Evolutionary conservation across 805 yeast species (phyloP).

Genomic region (Candida verbasci): DNA sequence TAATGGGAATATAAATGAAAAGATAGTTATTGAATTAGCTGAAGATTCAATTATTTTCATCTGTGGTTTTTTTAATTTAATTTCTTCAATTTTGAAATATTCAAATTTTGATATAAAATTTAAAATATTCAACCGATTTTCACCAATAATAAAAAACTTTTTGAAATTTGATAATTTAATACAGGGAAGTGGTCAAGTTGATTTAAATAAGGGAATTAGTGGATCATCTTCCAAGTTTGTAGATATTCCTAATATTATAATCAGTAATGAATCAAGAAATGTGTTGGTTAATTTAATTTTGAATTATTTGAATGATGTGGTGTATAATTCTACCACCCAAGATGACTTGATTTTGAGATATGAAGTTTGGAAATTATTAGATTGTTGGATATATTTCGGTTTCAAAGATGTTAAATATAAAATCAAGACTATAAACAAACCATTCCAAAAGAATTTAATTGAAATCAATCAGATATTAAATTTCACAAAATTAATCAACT

Average conservation of each 20-base stretch:
- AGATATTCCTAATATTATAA: constrained; percentile 18
- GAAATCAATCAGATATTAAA: constrained; percentile 52
- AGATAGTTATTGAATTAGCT: constrained; percentile 49
- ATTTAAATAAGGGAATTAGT: constrained; percentile 3
- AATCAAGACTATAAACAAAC: constrained; percentile 15
- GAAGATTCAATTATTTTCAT: constrained; percentile 77
- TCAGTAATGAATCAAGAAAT: constrained; percentile 34
- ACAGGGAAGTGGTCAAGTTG: constrained; percentile 9
- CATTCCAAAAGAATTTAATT: constrained; percentile 39
- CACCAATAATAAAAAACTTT: constrained; percentile 29
- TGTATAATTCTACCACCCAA: constrained; percentile 32
- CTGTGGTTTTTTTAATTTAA: constrained; percentile 66
- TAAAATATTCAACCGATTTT: constrained; percentile 28
- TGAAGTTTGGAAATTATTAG: constrained; percentile 65
- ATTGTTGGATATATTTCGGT: constrained; percentile 58
- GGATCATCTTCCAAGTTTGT: constrained; percentile 10
- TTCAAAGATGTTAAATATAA: constrained; percentile 14
- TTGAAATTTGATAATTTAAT: constrained; percentile 38
- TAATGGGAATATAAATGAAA: constrained; percentile 29
- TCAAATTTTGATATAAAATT: constrained; percentile 18
- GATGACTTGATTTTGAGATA: constrained; percentile 29
- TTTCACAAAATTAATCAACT: constrained; percentile 51
- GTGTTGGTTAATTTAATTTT: constrained; percentile 37
- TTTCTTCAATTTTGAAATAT: constrained; percentile 36
- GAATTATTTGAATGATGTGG: constrained; percentile 49